phyloP scores from a whole-genome alignment of 192 early-diverging fungal genomes.

The Coemansia sp. region DNA sequence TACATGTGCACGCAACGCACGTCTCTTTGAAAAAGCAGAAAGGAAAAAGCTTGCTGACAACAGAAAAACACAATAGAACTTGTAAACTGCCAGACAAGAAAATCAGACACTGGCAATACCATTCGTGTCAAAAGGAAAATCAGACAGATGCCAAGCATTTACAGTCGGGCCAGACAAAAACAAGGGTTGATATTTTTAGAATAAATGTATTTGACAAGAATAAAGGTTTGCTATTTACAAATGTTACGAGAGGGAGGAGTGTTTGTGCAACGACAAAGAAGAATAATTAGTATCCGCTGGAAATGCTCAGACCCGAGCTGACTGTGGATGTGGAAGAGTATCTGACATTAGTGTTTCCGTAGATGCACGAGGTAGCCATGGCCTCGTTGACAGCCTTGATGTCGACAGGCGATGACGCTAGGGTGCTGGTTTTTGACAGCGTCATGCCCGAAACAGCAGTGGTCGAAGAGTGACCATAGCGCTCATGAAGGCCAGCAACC shows the following conservation, averaged over 20 bases:
- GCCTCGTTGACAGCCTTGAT: slow-evolving; percentile 42
- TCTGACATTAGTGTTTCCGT: slow-evolving; percentile 22
- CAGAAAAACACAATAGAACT: too few species aligned
- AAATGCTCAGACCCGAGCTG: slow-evolving; percentile 47
- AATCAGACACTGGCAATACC: too few species aligned
- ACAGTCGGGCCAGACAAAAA: neutral
- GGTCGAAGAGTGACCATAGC: slow-evolving; percentile 16
- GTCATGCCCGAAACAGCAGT: neutral
- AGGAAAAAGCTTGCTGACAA: too few species aligned
- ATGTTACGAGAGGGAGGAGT: neutral
- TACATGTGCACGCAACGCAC: too few species aligned
- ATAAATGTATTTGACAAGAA: neutral
- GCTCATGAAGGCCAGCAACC: slow-evolving; percentile 51
- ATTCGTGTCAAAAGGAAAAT: too few species aligned
- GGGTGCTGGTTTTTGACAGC: slow-evolving; percentile 33
- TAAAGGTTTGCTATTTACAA: neutral
- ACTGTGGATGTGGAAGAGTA: slow-evolving; percentile 49
- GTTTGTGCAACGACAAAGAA: neutral
- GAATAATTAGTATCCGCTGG: slow-evolving; percentile 33
- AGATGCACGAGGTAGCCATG: slow-evolving; percentile 30
- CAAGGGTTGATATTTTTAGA: neutral
- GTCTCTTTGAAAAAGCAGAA: too few species aligned
- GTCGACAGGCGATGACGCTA: slow-evolving; percentile 20
- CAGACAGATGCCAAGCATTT: neutral
- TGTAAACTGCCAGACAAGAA: too few species aligned